Evolutionary conservation across 2,329 filamentous ascomycete species (phyloP).

Genomic region (Volutella citrinella): DNA sequence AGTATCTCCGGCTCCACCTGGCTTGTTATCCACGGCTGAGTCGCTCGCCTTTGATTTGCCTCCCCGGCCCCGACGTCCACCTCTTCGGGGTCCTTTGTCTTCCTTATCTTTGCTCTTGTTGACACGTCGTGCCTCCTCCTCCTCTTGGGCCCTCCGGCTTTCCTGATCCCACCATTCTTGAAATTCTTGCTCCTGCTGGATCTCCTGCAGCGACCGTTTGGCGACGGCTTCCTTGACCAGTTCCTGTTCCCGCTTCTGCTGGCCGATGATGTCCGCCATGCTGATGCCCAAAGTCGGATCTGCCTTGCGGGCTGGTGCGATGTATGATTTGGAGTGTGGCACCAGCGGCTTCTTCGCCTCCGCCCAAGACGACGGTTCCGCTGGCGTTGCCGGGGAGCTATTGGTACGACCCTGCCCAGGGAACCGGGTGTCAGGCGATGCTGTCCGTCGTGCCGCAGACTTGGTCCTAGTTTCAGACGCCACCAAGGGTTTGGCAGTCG

Average conservation of each 20-base stretch:
- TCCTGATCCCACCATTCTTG: constrained; percentile 96
- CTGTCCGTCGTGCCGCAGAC: constrained; percentile 45
- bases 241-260: constrained; percentile 83
- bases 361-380: constrained; percentile 24
- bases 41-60: constrained; percentile 28
- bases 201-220: constrained; percentile 87
- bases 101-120: constrained; percentile 41
- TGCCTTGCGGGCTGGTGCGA: constrained; percentile 53
- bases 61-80: constrained; percentile 29
- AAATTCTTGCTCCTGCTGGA: constrained; percentile 95
- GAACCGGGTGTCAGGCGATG: constrained; percentile 62
- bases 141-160: constrained; percentile 66
- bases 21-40: constrained; percentile 14
- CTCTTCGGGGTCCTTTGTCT: constrained; percentile 34
- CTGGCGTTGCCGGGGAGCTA: constrained; percentile 29
- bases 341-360: constrained; percentile 41
- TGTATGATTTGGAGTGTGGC: constrained; percentile 61
- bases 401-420: constrained; percentile 50
- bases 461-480: constrained; percentile 39
- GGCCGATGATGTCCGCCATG: constrained; percentile 83
- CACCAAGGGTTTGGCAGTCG: constrained; percentile 40
- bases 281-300: constrained; percentile 68
- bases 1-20: constrained; percentile 17
- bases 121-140: constrained; percentile 49
- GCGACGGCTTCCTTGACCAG: constrained; percentile 78